These are phyloP conservation scores for Podospora comata DNA, from an alignment of 495 filamentous ascomycete species.

Conservation along the genomic window DNA sequence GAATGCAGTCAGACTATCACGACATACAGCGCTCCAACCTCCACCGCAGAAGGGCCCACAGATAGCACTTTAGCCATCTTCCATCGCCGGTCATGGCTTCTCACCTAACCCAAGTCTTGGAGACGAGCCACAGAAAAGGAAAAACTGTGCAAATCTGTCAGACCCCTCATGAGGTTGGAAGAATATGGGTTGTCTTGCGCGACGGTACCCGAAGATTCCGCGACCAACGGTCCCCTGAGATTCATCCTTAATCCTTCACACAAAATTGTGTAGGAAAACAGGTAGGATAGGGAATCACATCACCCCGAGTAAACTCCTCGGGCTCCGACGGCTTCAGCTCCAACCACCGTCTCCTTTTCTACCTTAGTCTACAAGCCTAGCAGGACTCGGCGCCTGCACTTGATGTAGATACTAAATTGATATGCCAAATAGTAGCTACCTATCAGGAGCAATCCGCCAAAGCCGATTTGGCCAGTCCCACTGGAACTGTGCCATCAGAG, in stretches of 20 bases:
- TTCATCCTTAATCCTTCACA: neutral
- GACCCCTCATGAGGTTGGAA: neutral
- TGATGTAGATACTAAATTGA: neutral
- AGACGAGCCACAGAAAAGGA: neutral
- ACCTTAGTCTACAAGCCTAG: neutral
- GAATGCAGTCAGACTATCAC: neutral
- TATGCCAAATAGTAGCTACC: no score
- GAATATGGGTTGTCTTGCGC: neutral
- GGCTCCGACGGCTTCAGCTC: neutral
- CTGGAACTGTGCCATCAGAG: neutral
- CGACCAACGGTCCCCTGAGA: neutral
- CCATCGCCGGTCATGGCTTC: neutral
- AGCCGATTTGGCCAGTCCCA: neutral
- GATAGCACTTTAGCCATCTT: neutral
- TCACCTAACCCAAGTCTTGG: neutral
- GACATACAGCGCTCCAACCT: neutral
- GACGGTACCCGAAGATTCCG: neutral
- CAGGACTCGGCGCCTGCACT: neutral
- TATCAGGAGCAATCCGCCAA: no score
- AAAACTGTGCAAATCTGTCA: neutral
- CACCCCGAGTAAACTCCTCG: neutral
- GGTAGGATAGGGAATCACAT: neutral
- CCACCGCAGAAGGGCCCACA: neutral
- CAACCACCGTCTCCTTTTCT: neutral
- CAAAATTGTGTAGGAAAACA: neutral